Evolutionary conservation across 768 basidiomycete genomes (phyloP).

Genomic region (Lactarius hatsudake): DNA sequence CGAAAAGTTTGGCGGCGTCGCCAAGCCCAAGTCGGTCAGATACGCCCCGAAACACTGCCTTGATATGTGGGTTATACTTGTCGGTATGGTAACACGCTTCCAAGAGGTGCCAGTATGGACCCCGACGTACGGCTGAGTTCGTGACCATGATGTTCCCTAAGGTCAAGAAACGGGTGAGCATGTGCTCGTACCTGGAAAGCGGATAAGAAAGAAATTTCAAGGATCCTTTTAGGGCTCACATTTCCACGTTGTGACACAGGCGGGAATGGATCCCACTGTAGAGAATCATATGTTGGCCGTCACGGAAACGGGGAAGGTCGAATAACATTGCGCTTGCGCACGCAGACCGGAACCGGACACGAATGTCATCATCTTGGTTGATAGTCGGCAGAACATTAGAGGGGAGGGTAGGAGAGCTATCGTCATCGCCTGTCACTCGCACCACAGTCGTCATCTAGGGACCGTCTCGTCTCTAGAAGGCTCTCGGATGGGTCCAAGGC

Average conservation of each 20-base stretch:
- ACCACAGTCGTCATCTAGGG: slow-evolving; percentile 7
- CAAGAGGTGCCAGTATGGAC: slow-evolving; percentile 85
- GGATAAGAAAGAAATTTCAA: slow-evolving; percentile 4
- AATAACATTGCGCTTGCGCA: slow-evolving; percentile 58
- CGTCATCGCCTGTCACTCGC: not conserved
- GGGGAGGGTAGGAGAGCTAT: slow-evolving; percentile 33
- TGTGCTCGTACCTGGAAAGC: slow-evolving; percentile 51
- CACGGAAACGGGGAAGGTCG: slow-evolving; percentile 42
- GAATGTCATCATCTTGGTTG: slow-evolving; percentile 70
- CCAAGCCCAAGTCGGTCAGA: slow-evolving; percentile 65
- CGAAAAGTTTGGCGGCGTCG: slow-evolving; percentile 62
- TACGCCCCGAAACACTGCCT: slow-evolving; percentile 57
- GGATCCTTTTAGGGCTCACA: slow-evolving; percentile 41
- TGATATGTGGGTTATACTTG: slow-evolving; percentile 40
- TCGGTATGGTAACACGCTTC: slow-evolving; percentile 56
- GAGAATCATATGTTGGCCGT: slow-evolving; percentile 35
- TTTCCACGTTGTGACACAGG: slow-evolving; percentile 44
- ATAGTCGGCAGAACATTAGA: slow-evolving; percentile 49
- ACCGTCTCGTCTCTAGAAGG: slow-evolving; percentile 43
- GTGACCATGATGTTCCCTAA: slow-evolving; percentile 78
- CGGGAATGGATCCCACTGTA: slow-evolving; percentile 49
- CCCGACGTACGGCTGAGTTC: slow-evolving; percentile 72
- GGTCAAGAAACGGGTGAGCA: slow-evolving; percentile 68
- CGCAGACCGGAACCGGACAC: slow-evolving; percentile 79
- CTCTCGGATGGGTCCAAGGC: slow-evolving; percentile 50